Conservation (phyloP, 169 alveolate species). For the Besnoitia besnoiti region DNA sequence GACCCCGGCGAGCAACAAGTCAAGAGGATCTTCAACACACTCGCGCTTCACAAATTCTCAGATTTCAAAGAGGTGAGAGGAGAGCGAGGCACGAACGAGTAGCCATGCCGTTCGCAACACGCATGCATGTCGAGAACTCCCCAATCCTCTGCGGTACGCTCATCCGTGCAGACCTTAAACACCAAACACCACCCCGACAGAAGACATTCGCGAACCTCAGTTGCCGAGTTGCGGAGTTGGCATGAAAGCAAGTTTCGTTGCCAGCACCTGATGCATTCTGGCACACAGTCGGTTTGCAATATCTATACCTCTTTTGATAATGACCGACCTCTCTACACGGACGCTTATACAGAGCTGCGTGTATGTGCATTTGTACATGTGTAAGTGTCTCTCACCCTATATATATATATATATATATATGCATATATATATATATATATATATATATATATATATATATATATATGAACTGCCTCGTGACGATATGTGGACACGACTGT, state of each 20-base stretch:
- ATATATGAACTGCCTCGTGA: not conserved
- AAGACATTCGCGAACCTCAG: not conserved
- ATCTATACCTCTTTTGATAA: too few relatives aligned
- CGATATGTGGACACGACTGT: not conserved
- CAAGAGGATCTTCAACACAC: slow-evolving; percentile 86
- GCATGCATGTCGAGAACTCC: too few relatives aligned
- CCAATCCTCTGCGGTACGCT: too few relatives aligned
- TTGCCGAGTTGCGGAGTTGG: not conserved
- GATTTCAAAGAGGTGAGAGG: slow-evolving; percentile 63
- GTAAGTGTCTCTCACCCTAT: not conserved
- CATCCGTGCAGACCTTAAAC: too few relatives aligned
- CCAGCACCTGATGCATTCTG: not conserved
- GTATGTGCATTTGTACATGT: not conserved
- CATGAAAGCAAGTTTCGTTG: too few relatives aligned
- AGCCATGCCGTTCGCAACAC: too few relatives aligned
- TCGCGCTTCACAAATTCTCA: slow-evolving; percentile 70
- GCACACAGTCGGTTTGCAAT: not conserved
- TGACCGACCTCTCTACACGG: not conserved
- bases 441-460: too few relatives aligned
- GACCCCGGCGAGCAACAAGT: slow-evolving; percentile 68
- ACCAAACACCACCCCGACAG: too few relatives aligned
- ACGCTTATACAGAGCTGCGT: too few relatives aligned
- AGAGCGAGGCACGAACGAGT: too few relatives aligned
- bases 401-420: too few relatives aligned
- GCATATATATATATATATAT: too few relatives aligned